Conservation (phyloP, 2,329 filamentous ascomycete species). For the Neonectria coccinea region DNA sequence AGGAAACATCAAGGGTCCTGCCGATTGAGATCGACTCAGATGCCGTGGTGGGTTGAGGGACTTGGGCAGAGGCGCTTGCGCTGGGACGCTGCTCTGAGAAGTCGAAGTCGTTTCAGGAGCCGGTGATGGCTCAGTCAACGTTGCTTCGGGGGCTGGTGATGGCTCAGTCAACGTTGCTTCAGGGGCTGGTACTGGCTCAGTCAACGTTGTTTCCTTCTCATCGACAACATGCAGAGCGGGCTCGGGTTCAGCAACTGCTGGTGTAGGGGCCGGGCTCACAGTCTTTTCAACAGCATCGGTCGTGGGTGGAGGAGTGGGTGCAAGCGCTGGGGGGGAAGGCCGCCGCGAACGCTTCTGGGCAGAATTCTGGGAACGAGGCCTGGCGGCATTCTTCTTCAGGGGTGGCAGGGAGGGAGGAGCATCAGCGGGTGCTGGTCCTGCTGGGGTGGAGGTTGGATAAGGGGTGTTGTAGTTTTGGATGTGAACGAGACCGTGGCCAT, state of each 20-base stretch:
- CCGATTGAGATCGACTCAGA: constrained; percentile 53
- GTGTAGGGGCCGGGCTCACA: constrained; percentile 43
- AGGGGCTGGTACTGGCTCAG: constrained; percentile 32
- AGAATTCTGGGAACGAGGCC: constrained; percentile 27
- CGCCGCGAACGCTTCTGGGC: constrained; percentile 38
- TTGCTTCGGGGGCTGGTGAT: constrained; percentile 30
- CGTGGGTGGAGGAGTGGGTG: constrained; percentile 55
- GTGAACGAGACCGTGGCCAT: constrained; percentile 52
- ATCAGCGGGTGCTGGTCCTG: constrained; percentile 34
- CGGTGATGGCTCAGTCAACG: constrained; percentile 35
- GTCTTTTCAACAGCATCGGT: constrained; percentile 53
- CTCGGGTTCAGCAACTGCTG: constrained; percentile 23
- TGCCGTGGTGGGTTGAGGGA: constrained; percentile 41
- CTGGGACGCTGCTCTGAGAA: constrained; percentile 27
- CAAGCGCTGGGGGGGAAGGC: constrained; percentile 43
- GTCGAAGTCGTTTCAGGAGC: constrained; percentile 31
- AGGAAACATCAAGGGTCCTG: constrained; percentile 53
- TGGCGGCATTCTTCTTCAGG: constrained; percentile 36
- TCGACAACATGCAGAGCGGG: neutral
- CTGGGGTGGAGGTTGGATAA: constrained; percentile 38
- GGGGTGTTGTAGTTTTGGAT: constrained; percentile 51
- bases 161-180: constrained; percentile 38
- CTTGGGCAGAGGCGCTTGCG: constrained; percentile 7
- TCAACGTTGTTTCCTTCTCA: constrained; percentile 34
- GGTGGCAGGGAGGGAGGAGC: constrained; percentile 41